Evolutionary conservation across 257 asterid genomes (phyloP).

Genomic region (Nicotiana attenuata): DNA sequence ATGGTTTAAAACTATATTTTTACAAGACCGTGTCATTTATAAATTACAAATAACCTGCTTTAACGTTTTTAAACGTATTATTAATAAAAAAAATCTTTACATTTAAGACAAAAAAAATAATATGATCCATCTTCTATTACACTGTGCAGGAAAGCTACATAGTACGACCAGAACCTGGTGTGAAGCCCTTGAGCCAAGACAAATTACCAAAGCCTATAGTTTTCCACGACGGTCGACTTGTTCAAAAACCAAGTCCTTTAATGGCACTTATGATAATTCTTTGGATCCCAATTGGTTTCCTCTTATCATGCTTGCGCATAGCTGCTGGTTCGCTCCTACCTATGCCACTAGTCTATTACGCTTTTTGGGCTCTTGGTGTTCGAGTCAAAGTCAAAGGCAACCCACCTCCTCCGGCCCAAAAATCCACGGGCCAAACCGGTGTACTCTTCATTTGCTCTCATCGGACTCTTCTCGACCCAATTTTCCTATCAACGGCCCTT

Average conservation of each 20-base stretch:
- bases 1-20: not conserved
- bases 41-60: too few species aligned
- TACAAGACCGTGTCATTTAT: too few species aligned
- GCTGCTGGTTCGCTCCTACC: slow-evolving; percentile 65
- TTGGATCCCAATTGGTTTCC: slow-evolving; percentile 70
- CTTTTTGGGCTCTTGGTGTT: slow-evolving; percentile 55
- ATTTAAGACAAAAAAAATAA: too few species aligned
- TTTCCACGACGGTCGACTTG: slow-evolving; percentile 84
- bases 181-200: slow-evolving; percentile 44
- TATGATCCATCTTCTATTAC: not conserved
- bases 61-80: too few species aligned
- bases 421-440: slow-evolving; percentile 38
- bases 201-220: slow-evolving; percentile 51
- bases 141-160: slow-evolving; percentile 51
- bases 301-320: slow-evolving; percentile 57
- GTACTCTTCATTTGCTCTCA: slow-evolving; percentile 73
- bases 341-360: slow-evolving; percentile 52
- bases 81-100: too few species aligned
- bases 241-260: slow-evolving; percentile 54
- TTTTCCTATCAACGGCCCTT: slow-evolving; percentile 61
- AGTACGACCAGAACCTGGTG: slow-evolving; percentile 28
- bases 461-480: slow-evolving; percentile 71
- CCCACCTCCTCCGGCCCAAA: slow-evolving; percentile 52
- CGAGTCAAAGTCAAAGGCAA: slow-evolving; percentile 52
- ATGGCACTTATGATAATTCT: slow-evolving; percentile 46